Evolutionary conservation across 2,329 filamentous ascomycete species (phyloP), one percentile per base, ranked within the genome.

Genomic region (Colletotrichum cuscutae): DNA sequence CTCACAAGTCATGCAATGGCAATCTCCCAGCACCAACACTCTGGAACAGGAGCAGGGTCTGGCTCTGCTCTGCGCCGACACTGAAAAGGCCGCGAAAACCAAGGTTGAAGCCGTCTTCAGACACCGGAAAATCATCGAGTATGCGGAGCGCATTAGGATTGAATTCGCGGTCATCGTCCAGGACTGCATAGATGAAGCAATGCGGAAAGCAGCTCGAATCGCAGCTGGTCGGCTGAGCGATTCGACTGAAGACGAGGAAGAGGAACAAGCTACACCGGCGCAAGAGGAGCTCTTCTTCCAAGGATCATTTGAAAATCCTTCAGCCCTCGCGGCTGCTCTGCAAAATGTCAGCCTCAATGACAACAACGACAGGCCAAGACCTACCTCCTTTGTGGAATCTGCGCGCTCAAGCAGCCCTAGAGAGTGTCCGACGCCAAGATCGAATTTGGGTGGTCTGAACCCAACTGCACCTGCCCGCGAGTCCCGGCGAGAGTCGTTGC

Each of bases 71-170:
- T 98, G 95, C 80, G 89, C 94, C 15, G 97, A 99, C 79, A 98
- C 95, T 0, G 95, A 97, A 80, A 92, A 89, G 78, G 89, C 95
- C 52, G 94, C 95, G 30, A 94, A 92, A 78, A 90, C 93, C 57
- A 99, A 99, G 81, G 94, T 98, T 1, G 97, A 99, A 78, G 94
- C 96, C 5, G 94, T 98, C 7, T 91, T 97, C 75, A 93, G 97
- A 42, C 95, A 98, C 81, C 92, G 96, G 63, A 92, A 93, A 77
- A 97, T 98, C 63, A 92, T 99, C 37, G 97, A 99, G 81, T 99
- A 99, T 80, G 92, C 95, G 0, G 97, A 99, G 83, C 92, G 97
- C 37, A 98, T 99, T 75, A 94, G 97, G 4, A 89, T 98, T 59
- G 97, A 99, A 79, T 97, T 98, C 78, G 93, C 96, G 32, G 90